Evolutionary conservation across 1,139 yeast genomes (phyloP).

Genomic region (Nakaseomyces sp.): DNA sequence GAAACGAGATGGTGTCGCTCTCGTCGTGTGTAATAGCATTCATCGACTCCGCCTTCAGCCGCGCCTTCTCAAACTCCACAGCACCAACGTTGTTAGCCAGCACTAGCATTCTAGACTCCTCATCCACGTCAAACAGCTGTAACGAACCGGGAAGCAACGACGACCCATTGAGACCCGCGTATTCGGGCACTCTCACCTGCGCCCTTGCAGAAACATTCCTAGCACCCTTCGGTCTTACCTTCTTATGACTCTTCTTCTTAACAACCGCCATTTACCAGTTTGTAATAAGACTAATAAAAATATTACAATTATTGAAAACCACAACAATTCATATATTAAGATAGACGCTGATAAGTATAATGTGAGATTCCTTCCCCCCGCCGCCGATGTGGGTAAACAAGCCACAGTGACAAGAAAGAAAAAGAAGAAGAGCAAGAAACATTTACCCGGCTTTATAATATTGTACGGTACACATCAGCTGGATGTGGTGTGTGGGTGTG

Average conservation of each 20-base stretch:
- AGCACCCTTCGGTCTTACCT: slow-evolving; percentile 1
- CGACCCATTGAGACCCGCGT: not conserved
- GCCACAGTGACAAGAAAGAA: too few relatives aligned
- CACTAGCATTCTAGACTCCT: slow-evolving; percentile 3
- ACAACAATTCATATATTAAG: too few relatives aligned
- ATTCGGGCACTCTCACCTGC: not conserved
- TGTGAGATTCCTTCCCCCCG: too few relatives aligned
- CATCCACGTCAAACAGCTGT: slow-evolving; percentile 4
- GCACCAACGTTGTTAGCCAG: not conserved
- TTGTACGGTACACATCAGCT: too few relatives aligned
- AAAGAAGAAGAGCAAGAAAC: too few relatives aligned
- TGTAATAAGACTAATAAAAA: too few relatives aligned
- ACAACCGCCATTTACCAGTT: slow-evolving; percentile 14
- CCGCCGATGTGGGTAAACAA: too few relatives aligned
- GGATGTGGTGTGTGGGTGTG: too few relatives aligned
- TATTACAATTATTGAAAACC: too few relatives aligned
- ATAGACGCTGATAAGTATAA: too few relatives aligned
- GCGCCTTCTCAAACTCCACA: slow-evolving; percentile 14
- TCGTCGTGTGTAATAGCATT: slow-evolving; percentile 25
- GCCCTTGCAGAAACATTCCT: not conserved
- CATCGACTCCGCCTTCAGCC: slow-evolving; percentile 25
- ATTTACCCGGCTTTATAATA: too few relatives aligned
- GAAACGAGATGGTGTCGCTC: slow-evolving; percentile 29
- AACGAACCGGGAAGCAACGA: slow-evolving; percentile 1
- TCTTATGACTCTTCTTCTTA: slow-evolving; percentile 13